Evolutionary conservation across 768 basidiomycete genomes (phyloP).

Genomic region (Mrakia frigida): DNA sequence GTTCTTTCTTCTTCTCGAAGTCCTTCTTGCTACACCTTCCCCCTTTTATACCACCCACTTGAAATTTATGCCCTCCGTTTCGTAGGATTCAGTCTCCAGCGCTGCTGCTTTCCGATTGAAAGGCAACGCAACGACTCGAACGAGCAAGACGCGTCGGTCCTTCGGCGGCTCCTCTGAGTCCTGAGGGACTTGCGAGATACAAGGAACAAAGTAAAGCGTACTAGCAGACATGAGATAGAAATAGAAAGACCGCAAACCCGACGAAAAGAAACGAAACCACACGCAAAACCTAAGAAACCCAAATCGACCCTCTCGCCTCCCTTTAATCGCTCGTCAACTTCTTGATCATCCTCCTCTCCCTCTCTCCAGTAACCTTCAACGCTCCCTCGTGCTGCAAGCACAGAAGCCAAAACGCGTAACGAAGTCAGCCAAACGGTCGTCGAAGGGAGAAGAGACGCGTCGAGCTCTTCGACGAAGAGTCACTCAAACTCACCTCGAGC

Average conservation of each 20-base stretch:
- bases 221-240: background rate
- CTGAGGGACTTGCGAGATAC: no score
- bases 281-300: no score
- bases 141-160: no score
- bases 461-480: no score
- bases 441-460: background rate
- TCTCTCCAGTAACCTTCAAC: constrained; percentile 30
- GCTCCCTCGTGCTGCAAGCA: constrained; percentile 28
- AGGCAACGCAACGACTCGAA: no score
- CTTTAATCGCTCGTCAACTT: constrained; percentile 20
- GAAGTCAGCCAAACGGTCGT: background rate
- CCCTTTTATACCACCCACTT: no score
- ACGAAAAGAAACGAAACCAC: background rate
- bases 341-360: constrained; percentile 32
- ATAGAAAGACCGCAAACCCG: background rate
- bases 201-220: background rate
- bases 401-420: background rate
- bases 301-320: background rate
- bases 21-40: no score
- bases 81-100: no score
- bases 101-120: no score
- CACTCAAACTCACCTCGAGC: constrained; percentile 32
- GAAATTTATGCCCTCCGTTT: no score
- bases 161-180: no score
- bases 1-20: no score